Base-by-base conservation (phyloP, 805 yeast species). In the Barnettozyma wickerhamii region DNA sequence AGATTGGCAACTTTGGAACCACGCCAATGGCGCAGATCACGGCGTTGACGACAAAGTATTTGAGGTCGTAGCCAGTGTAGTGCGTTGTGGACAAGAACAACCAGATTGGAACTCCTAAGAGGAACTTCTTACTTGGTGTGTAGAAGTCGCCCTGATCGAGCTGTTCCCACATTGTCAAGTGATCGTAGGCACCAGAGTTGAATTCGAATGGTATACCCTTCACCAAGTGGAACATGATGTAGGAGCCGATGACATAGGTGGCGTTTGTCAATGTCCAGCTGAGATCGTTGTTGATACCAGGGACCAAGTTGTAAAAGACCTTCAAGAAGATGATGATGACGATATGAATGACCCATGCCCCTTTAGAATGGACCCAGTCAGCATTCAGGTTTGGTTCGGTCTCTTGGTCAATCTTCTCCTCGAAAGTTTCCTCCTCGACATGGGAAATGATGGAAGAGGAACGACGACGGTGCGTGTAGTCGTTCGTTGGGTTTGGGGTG, bases 151-250 rank as follows among this genome's bases (percentile, higher is more conserved):
- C 99, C 55, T 90, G 81, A 62, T 86, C 95, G 29, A 70, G 82
- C 64, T 91, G 99, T 64, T 91, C 99, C 99, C 99, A 91, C 97
- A 91, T 88, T 18, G 96, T 93, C 51, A 91, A 72, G 56, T 87
- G 82, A 60, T 91, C 99, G 64, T 84, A 93, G 0, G 97, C 98
- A 32, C 99, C 99, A 30, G 85, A 82, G 59, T 90, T 93, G 68
- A 91, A 90, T 54, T 93, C 99, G 59, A 91, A 93, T 0, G 99
- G 99, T 2, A 95, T 89, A 29, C 99, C 99, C 56, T 91, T 93
- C 33, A 93, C 87, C 60, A 86, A 83, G 63, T 91, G 99, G 61
- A 91, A 93, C 98, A 91, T 93, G 47, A 91, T 78, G 61, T 89
- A 93, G 1, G 95, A 81, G 4, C 97, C 98, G 49, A 85, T 77